Conservation (phyloP, 257 asterid species). For the Plantago elongata region DNA sequence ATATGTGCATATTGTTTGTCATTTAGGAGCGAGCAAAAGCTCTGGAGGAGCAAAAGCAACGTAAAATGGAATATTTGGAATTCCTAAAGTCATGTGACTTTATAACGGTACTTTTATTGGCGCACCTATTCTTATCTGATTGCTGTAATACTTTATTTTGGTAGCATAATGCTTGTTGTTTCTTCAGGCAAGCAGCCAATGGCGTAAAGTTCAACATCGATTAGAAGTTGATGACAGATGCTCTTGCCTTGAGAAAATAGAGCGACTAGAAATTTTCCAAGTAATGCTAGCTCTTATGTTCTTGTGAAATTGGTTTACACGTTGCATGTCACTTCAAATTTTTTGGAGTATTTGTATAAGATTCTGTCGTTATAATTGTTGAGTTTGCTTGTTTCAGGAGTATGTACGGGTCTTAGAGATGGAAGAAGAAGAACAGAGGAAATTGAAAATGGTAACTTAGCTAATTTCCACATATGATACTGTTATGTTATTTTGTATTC, state of each 20-base stretch:
- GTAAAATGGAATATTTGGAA: constrained; percentile 64
- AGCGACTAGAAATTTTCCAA: constrained; percentile 90
- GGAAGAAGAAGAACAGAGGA: constrained; percentile 92
- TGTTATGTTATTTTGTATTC: constrained; percentile 3
- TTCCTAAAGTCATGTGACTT: constrained; percentile 79
- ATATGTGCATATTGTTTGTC: constrained; percentile 18
- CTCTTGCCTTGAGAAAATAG: constrained; percentile 81
- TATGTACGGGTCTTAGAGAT: constrained; percentile 77
- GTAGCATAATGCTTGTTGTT: constrained; percentile 8
- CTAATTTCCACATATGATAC: constrained; percentile 15
- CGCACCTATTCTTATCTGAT: constrained; percentile 8
- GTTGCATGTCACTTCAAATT: constrained; percentile 9
- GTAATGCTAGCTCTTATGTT: constrained; percentile 30
- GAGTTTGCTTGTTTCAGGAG: constrained; percentile 58
- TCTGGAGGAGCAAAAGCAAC: constrained; percentile 76
- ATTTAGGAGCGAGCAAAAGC: constrained; percentile 78
- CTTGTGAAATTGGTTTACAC: background rate
- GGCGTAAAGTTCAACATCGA: constrained; percentile 93
- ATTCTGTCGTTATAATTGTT: constrained; percentile 21
- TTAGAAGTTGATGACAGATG: constrained; percentile 92
- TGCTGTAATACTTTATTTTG: constrained; percentile 13
- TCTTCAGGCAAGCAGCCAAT: constrained; percentile 85
- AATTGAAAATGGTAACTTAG: constrained; percentile 54
- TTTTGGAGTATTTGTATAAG: no score
- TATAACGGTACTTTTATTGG: constrained; percentile 49